Percentiles rank a stretch among this genome's conserved stretches.
Evolutionary conservation across 1,284 basidiomycete genomes (phyloP).

Genomic region (Grifola frondosa): DNA sequence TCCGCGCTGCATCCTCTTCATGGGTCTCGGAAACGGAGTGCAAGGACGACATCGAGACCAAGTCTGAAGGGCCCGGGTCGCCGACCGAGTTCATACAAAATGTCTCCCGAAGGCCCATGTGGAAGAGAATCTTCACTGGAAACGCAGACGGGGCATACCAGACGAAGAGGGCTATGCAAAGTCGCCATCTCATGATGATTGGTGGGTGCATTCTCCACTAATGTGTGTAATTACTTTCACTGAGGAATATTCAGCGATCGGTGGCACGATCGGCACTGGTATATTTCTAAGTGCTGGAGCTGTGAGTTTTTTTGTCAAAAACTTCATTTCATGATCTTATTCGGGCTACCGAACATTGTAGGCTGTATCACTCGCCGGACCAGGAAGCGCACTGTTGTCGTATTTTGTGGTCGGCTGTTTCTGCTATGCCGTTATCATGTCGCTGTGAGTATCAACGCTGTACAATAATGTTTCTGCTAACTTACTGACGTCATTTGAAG

Average conservation of each 20-base stretch:
- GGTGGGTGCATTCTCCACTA: constrained; percentile 26
- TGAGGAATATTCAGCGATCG: constrained; percentile 32
- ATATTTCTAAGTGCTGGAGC: constrained; percentile 55
- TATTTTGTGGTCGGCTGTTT: constrained; percentile 52
- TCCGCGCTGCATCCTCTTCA: too few relatives aligned
- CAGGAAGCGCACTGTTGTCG: constrained; percentile 48
- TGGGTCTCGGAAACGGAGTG: too few relatives aligned
- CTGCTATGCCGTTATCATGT: constrained; percentile 53
- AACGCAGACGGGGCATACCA: constrained; percentile 23
- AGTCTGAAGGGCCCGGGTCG: too few relatives aligned
- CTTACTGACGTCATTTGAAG: constrained; percentile 34
- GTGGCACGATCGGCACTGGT: constrained; percentile 53
- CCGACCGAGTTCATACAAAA: constrained; percentile 1
- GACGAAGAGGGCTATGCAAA: constrained; percentile 40
- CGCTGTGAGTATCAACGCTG: constrained; percentile 36
- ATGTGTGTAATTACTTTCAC: background rate
- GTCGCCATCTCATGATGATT: constrained; percentile 46
- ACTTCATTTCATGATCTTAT: background rate
- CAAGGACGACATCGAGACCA: too few relatives aligned
- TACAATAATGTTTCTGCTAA: background rate
- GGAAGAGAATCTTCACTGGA: constrained; percentile 27
- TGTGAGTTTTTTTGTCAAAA: constrained; percentile 24
- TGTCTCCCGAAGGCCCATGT: constrained; percentile 10
- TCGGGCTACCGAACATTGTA: constrained; percentile 11
- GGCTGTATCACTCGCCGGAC: constrained; percentile 45